A percentile compares a stretch with the other conserved stretches of the same genome.
Evolutionary conservation across 2,329 filamentous ascomycete species (phyloP).

Genomic region (Davidsoniella neocaledoniae): DNA sequence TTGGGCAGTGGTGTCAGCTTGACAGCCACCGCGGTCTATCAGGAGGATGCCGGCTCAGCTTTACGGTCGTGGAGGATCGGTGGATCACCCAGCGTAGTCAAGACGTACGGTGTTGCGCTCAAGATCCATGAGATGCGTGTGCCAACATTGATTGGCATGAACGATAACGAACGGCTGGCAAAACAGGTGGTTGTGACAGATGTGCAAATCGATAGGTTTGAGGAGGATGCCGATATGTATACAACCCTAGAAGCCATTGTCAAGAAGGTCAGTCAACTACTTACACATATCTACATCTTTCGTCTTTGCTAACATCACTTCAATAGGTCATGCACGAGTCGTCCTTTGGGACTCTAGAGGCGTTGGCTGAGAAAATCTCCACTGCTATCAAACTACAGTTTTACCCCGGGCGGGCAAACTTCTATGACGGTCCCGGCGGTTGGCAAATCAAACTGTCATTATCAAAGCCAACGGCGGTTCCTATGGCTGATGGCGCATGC

Average conservation of each 20-base stretch:
- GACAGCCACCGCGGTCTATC: conserved; percentile 28
- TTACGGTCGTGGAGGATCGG: conserved; percentile 10
- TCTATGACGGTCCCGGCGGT: conserved; percentile 15
- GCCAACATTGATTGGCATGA: conserved; percentile 55
- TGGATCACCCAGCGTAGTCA: conserved; percentile 13
- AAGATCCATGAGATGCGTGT: conserved; percentile 41
- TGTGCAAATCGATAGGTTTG: conserved; percentile 41
- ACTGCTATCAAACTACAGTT: conserved; percentile 29
- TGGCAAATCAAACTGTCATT: conserved; percentile 43
- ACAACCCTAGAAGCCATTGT: conserved; percentile 40
- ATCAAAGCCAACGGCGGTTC: conserved; percentile 58
- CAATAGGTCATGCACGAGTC: conserved; percentile 36
- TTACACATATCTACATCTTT: background rate
- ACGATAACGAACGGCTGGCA: conserved; percentile 47
- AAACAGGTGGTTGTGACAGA: conserved; percentile 52
- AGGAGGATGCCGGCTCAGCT: conserved; percentile 13
- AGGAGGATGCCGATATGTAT: conserved; percentile 32
- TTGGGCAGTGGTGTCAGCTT: conserved; percentile 44
- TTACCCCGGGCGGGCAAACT: conserved; percentile 1
- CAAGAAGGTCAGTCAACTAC: conserved; percentile 26
- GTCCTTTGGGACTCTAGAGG: conserved; percentile 46
- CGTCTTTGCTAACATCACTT: background rate
- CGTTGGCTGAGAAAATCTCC: conserved; percentile 34
- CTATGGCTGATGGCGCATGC: conserved; percentile 52
- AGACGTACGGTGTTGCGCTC: conserved; percentile 22